Evolutionary conservation across 805 yeast species (phyloP).

Genomic region (Candida coleopterorum): DNA sequence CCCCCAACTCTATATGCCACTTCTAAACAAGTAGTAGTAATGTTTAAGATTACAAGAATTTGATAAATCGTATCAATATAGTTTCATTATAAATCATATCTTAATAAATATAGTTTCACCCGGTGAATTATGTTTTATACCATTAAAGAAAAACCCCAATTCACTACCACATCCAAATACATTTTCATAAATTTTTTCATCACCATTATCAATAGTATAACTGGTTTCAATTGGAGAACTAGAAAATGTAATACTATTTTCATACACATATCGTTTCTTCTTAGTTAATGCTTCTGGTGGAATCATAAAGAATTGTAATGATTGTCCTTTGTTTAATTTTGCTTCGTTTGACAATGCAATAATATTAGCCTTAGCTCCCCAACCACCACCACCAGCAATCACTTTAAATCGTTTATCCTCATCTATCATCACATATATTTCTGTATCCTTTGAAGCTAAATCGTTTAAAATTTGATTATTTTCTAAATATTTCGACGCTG

Average conservation of each 20-base stretch:
- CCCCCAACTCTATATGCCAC: no score
- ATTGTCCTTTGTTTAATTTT: constrained; percentile 38
- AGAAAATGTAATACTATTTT: constrained; percentile 20
- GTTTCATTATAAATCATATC: no score
- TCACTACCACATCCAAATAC: constrained; percentile 33
- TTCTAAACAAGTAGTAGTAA: no score
- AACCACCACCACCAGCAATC: constrained; percentile 72
- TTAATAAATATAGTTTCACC: constrained; percentile 20
- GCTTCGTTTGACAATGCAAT: constrained; percentile 64
- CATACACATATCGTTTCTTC: constrained; percentile 10
- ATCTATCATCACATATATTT: constrained; percentile 33
- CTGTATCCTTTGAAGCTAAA: constrained; percentile 38
- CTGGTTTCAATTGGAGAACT: constrained; percentile 27
- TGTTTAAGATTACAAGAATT: no score
- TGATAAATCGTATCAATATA: not conserved
- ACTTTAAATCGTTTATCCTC: constrained; percentile 40
- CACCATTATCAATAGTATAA: constrained; percentile 9
- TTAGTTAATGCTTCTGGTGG: constrained; percentile 28
- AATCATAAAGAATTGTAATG: constrained; percentile 43
- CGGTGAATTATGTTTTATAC: constrained; percentile 21
- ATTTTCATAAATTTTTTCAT: constrained; percentile 10
- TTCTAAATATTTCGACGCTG: constrained; percentile 58
- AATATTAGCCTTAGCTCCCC: constrained; percentile 67
- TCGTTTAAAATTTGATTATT: constrained; percentile 35
- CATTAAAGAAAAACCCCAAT: constrained; percentile 24